Percentiles rank a stretch among this genome's conserved stretches.
Conservation (phyloP, 163 green algal genomes). For the Volvox carteri region DNA sequence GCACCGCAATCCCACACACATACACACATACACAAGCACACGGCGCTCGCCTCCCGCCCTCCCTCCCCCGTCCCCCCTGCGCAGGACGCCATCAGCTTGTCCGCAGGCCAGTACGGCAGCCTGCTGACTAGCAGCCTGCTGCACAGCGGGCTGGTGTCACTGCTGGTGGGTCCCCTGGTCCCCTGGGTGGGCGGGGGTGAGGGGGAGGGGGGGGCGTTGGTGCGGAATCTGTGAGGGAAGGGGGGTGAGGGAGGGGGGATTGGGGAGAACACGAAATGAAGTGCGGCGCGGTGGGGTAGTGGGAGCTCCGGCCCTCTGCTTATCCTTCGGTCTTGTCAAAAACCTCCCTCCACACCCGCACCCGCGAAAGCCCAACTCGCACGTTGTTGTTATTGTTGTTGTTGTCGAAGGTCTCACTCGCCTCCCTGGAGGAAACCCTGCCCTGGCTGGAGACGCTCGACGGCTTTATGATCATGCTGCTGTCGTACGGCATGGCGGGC, state of each 20-base stretch:
- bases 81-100: constrained; percentile 26
- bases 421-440: constrained; percentile 40
- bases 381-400: no score
- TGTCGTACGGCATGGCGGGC: constrained; percentile 39
- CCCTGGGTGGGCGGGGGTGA: neutral
- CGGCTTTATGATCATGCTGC: constrained; percentile 25
- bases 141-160: constrained; percentile 45
- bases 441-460: constrained; percentile 36
- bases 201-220: neutral
- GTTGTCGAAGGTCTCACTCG: constrained; percentile 30
- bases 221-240: neutral
- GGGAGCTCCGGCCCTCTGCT: neutral
- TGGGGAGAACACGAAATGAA: neutral
- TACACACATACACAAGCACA: no score
- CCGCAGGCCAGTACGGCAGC: neutral
- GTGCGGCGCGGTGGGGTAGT: neutral
- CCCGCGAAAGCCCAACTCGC: neutral
- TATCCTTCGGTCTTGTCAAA: neutral
- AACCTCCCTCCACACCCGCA: neutral
- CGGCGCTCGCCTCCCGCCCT: neutral
- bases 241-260: neutral
- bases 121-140: constrained; percentile 43
- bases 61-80: neutral
- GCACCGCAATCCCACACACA: no score
- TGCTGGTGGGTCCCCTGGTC: constrained; percentile 8